A percentile compares a stretch with the other conserved stretches of the same genome.
Evolutionary conservation across 2,329 filamentous ascomycete species (phyloP).

Genomic region (Cordyceps cicadae): DNA sequence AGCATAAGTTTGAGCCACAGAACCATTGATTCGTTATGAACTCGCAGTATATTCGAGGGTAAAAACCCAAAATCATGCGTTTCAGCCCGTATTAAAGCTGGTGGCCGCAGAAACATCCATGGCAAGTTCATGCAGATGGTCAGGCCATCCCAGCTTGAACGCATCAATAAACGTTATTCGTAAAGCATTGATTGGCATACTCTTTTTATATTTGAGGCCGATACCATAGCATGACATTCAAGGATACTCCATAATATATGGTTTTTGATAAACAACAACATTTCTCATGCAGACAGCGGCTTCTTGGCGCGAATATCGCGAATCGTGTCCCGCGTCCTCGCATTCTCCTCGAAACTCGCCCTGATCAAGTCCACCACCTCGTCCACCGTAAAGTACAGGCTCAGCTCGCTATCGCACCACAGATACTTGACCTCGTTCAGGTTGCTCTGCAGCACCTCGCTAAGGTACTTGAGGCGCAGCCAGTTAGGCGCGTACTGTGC

Average conservation of each 20-base stretch:
- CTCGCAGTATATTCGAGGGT: no score
- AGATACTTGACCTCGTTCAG: constrained; percentile 54
- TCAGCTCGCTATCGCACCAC: constrained; percentile 59
- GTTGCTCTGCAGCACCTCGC: constrained; percentile 58
- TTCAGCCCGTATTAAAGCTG: no score
- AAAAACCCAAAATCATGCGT: no score
- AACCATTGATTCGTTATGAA: no score
- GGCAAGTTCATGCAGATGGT: no score
- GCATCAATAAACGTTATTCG: no score
- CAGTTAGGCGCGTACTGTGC: constrained; percentile 54
- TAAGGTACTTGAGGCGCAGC: constrained; percentile 56
- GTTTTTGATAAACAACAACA: not conserved
- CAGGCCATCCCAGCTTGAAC: no score
- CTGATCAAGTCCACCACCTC: constrained; percentile 56
- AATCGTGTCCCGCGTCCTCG: constrained; percentile 48
- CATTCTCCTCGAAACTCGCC: constrained; percentile 57
- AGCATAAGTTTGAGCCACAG: no score
- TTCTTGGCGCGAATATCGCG: constrained; percentile 46
- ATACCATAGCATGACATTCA: no score
- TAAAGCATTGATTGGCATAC: no score
- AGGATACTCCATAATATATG: not conserved
- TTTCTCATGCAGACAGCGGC: constrained; percentile 22
- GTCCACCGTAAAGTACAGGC: constrained; percentile 51
- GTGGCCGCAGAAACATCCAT: no score
- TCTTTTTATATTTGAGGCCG: no score